Percentiles rank a stretch among this genome's conserved stretches.
Conservation (phyloP, 129 eudicot species). For the Pseudognaphalium luteoalbum region DNA sequence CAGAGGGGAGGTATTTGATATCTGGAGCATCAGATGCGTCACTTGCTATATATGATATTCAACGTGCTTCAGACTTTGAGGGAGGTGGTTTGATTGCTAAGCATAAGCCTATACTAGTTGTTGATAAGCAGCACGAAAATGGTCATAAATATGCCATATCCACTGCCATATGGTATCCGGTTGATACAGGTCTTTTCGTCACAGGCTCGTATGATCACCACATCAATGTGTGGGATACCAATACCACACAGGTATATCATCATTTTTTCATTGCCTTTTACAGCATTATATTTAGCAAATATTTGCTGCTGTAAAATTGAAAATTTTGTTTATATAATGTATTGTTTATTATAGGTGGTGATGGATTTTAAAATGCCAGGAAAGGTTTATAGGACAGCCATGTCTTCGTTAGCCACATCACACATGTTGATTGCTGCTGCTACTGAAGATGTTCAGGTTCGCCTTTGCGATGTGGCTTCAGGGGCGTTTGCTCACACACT, state of each 20-base stretch:
- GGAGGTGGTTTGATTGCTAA: constrained; percentile 80
- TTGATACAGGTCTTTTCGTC: constrained; percentile 90
- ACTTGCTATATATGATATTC: constrained; percentile 84
- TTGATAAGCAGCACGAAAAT: constrained; percentile 84
- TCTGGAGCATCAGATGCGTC: constrained; percentile 94
- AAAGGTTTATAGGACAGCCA: constrained; percentile 89
- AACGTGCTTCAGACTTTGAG: constrained; percentile 70
- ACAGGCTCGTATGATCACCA: constrained; percentile 95
- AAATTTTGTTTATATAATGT: not conserved
- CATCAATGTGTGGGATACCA: constrained; percentile 96
- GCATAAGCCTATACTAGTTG: constrained; percentile 58
- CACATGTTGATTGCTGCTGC: constrained; percentile 98
- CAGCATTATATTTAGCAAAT: not conserved
- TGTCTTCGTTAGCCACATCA: constrained; percentile 86
- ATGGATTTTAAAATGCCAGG: constrained; percentile 98
- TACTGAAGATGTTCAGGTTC: constrained; percentile 99
- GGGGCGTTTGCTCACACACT: constrained; percentile 99
- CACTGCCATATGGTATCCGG: constrained; percentile 94
- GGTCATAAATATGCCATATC: constrained; percentile 87
- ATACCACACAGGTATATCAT: constrained; percentile 70
- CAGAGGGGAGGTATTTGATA: constrained; percentile 91
- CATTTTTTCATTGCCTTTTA: not conserved
- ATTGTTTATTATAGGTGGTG: constrained; percentile 39
- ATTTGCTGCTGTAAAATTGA: not conserved
- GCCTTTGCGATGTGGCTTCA: constrained; percentile 92